Percentiles rank a stretch among this genome's conserved stretches.
These are phyloP conservation scores for Colletotrichum sp. DNA, from an alignment of 2,329 filamentous ascomycete species.

Conservation along the genomic window DNA sequence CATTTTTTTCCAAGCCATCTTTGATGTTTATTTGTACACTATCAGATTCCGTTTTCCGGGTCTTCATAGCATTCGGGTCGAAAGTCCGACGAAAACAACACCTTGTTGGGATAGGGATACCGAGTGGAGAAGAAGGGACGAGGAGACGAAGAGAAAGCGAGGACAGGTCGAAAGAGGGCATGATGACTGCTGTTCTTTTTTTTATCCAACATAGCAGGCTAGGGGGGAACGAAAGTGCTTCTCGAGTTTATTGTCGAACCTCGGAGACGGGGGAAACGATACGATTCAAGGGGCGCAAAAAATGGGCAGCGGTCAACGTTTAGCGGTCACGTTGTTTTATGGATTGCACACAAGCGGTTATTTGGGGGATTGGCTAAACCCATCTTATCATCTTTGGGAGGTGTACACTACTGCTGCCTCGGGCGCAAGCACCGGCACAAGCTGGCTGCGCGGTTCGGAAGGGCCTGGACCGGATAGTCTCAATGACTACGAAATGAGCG, in stretches of 20 bases:
- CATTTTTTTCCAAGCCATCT: constrained; percentile 19
- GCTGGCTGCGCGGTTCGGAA: not conserved
- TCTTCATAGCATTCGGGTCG: constrained; percentile 19
- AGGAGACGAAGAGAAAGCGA: not conserved
- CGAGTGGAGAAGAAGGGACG: not conserved
- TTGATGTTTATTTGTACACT: constrained; percentile 26
- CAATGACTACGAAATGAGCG: constrained; percentile 21
- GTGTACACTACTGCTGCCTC: constrained; percentile 16
- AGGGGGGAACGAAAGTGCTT: constrained; percentile 5
- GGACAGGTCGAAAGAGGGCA: not conserved
- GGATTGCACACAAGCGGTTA: constrained; percentile 14
- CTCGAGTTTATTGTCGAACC: not conserved
- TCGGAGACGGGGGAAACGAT: constrained; percentile 6
- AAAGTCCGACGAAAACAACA: constrained; percentile 14
- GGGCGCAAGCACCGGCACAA: not conserved
- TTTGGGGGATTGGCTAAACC: constrained; percentile 14
- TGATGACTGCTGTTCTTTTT: constrained; percentile 4
- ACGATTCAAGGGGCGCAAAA: not conserved
- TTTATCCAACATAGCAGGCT: constrained; percentile 1
- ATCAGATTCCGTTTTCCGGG: constrained; percentile 8
- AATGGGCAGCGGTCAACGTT: constrained; percentile 18
- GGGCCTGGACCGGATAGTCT: constrained; percentile 6
- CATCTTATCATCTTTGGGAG: constrained; percentile 11
- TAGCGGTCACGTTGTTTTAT: constrained; percentile 22
- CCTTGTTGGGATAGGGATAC: constrained; percentile 19